Conservation (phyloP, 2,329 filamentous ascomycete genomes). For the Biscogniauxia mediterranea region DNA sequence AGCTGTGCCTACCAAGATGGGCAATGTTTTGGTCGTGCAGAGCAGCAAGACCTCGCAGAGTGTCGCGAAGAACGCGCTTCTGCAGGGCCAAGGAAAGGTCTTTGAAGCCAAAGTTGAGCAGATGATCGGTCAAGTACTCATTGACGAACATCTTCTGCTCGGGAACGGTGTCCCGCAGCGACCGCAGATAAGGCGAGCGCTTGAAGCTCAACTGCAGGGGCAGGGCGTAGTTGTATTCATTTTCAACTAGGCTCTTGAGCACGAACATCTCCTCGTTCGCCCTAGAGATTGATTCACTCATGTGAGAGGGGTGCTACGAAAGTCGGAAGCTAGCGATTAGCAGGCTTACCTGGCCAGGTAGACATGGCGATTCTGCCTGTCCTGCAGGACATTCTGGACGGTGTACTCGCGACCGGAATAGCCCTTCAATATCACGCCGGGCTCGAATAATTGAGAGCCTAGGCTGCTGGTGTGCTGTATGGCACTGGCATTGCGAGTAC, state of each 20-base stretch:
- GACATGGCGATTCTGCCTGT: constrained; percentile 35
- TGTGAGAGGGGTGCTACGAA: background rate
- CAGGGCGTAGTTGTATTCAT: constrained; percentile 35
- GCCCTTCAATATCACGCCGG: constrained; percentile 30
- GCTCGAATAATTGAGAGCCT: constrained; percentile 22
- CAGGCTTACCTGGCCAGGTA: constrained; percentile 33
- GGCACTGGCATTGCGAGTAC: constrained; percentile 27
- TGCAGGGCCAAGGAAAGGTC: constrained; percentile 35
- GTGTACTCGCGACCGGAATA: constrained; percentile 34
- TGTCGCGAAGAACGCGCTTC: constrained; percentile 43
- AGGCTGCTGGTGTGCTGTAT: constrained; percentile 20
- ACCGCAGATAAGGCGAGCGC: constrained; percentile 37
- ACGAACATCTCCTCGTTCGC: constrained; percentile 35
- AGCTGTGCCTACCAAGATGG: constrained; percentile 30
- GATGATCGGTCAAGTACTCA: constrained; percentile 41
- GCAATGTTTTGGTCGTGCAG: constrained; percentile 39
- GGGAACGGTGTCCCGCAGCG: constrained; percentile 41
- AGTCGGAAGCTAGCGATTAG: background rate
- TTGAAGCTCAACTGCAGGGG: constrained; percentile 32
- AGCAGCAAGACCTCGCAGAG: constrained; percentile 38
- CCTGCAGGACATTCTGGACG: constrained; percentile 35
- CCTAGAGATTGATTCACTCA: constrained; percentile 15
- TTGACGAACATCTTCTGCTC: constrained; percentile 45
- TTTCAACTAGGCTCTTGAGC: constrained; percentile 34
- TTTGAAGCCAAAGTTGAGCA: constrained; percentile 41